Base-by-base conservation (phyloP, 1,139 yeast species). In the Pichia sp. region DNA sequence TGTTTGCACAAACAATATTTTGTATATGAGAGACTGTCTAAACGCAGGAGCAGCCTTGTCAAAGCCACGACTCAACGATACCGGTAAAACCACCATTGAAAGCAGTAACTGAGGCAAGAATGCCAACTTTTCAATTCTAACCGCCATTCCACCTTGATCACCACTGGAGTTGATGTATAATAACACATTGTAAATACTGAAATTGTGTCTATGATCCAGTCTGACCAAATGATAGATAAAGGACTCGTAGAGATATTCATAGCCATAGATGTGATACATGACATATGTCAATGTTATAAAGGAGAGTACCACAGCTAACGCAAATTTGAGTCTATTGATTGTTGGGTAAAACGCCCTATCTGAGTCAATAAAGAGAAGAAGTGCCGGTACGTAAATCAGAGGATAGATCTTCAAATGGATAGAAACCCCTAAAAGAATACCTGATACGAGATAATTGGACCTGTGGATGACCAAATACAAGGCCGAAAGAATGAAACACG, bases 331-430 rank as follows among this genome's bases (percentile, higher is more conserved):
- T 42, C 85, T 72, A 8, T 64, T 65, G 4, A 41, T 40, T 46
- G 75, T 80, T 29, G 57, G 61, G n/a, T 62, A 36, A 3, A 66
- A 37, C 1, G 75, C 70, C 4, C 63, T 47, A 10, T 57, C 56
- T 23, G 47, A 41, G 49, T 55, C 56, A 36, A 52, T 40, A 37
- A 51, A 40, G 64, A 69, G 65, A 50, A 72, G 44, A 28, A 77
- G 65, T 47, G 85, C 66, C 33, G 88, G 81, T 49, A 81, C 64
- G 62, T 92, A 92, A 27, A 92, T 86, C 29, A 92, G 68, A 1
- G 98, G 98, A 60, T 92, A 92, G 6, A 92, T 76, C 61, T 92
- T 92, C 68, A 90, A 82, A 66, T 92, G 98, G 39, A 90, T 79
- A 0, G 95, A 77, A 3, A 86, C 55, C 0, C 97, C 98, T 34